phyloP scores from a whole-genome alignment of 176 grass and related monocot species.

The Dendrocalamus sinicus region DNA sequence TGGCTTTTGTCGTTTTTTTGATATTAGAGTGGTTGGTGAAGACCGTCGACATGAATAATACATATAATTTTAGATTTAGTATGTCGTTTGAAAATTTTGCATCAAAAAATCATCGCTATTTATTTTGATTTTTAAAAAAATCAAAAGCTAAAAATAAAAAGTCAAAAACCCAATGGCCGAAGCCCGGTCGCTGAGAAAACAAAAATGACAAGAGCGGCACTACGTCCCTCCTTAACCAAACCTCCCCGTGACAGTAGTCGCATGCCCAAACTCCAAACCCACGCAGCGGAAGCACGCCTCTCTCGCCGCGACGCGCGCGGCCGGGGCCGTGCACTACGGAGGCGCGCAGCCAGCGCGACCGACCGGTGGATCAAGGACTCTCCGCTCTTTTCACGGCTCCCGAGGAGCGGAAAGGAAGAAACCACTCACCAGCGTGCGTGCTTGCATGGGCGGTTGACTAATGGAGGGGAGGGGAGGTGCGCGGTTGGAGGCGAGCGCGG shows the following conservation, averaged over 20 bases:
- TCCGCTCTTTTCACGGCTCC: not conserved
- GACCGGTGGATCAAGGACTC: not conserved
- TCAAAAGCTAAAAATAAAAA: no score
- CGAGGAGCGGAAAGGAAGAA: not conserved
- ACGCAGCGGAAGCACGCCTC: not conserved
- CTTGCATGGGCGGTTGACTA: conserved; percentile 26
- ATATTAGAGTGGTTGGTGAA: accelerated
- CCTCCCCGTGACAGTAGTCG: not conserved
- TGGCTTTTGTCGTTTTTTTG: no score
- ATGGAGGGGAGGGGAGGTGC: not conserved
- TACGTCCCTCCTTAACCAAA: not conserved
- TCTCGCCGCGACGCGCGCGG: no score
- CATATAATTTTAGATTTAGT: no score
- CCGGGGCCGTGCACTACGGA: not conserved
- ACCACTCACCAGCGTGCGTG: not conserved
- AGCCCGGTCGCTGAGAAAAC: not conserved
- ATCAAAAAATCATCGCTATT: no score
- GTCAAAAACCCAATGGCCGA: no score
- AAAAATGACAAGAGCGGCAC: conserved; percentile 11
- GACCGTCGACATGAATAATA: no score
- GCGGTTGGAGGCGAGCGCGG: conserved; percentile 45
- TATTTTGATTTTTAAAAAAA: no score
- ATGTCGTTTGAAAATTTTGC: accelerated
- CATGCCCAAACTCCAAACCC: not conserved
- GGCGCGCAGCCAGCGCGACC: not conserved